These are phyloP conservation scores for Noccaea bulbosa DNA, from an alignment of 345 rosid species.

Conservation along the genomic window DNA sequence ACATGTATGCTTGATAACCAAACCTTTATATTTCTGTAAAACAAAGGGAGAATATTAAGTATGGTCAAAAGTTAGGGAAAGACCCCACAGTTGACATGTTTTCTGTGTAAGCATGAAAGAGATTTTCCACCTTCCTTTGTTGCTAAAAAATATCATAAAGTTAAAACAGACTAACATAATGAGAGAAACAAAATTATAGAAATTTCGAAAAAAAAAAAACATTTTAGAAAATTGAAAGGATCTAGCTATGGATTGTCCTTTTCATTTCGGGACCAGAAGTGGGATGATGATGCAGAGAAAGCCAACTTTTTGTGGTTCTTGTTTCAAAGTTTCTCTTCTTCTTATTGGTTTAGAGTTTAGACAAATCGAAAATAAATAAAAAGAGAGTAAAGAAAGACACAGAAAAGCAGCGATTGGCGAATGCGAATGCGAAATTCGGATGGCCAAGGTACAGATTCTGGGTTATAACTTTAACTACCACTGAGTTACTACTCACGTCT, in stretches of 20 bases:
- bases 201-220: slow-evolving; percentile 1
- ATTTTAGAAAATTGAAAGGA: slow-evolving; percentile 22
- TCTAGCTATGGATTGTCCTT: slow-evolving; percentile 43
- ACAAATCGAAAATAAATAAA: slow-evolving; percentile 18
- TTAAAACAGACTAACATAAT: slow-evolving; percentile 30
- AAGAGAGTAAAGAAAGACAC: not conserved
- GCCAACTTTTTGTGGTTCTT: slow-evolving; percentile 30
- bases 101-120: slow-evolving; percentile 39
- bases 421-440: slow-evolving; percentile 28
- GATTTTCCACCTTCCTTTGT: slow-evolving; percentile 49
- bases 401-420: slow-evolving; percentile 28
- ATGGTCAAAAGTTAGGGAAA: slow-evolving; percentile 43
- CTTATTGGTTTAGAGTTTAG: slow-evolving; percentile 34
- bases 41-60: slow-evolving; percentile 34
- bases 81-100: slow-evolving; percentile 33
- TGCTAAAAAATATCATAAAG: slow-evolving; percentile 43
- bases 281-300: slow-evolving; percentile 43
- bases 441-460: slow-evolving; percentile 44
- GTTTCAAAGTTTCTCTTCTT: slow-evolving; percentile 38
- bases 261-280: slow-evolving; percentile 42
- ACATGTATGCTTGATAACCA: slow-evolving; percentile 41
- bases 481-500: slow-evolving; percentile 23
- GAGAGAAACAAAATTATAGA: not conserved
- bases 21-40: slow-evolving; percentile 23
- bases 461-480: slow-evolving; percentile 32